Base-by-base conservation (phyloP, 192 early-diverging fungal species). In the Linnemannia zychae region DNA sequence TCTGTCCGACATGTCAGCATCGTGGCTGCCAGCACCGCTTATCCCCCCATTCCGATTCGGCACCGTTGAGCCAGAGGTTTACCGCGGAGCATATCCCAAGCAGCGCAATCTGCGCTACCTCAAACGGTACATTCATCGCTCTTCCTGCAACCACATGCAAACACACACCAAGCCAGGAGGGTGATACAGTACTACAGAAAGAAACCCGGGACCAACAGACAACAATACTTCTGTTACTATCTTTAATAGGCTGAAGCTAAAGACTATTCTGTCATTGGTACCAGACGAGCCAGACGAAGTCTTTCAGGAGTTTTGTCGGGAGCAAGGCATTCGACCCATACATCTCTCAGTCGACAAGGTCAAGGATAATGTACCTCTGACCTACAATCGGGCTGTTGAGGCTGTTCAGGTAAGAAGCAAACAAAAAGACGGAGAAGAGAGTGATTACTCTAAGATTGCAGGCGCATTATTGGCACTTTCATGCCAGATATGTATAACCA, bases 1-100 rank as follows among this genome's bases (percentile, higher is more conserved):
- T 12, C 11, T n/a, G 53, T 57, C 22, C 22, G 9, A 31, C 57
- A 31, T 85, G 83, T 65, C 83, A 15, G 83, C 72, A 7, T 72
- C 83, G 13, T 85, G 77, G 83, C 65, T 67, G 20, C 83, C 83
- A 38, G 34, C 90, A 4, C 90, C 90, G 16, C 80, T 97, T 24
- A 94, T 93, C 40, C 93, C 94, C 12, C 97, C 97, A 44, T 96
- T 96, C 81, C 91, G 97, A 33, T 99, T 95, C 81, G 96, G 94
- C 60, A 90, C 92, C 7, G 95, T 98, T 5, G 96, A 99, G 78
- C 90, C 94, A 37, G 91, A 94, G 78, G 85, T 99, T 15, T 97
- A 95, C 84, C 91, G 97, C 18, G 97, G 98, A 16, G 94, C 94
- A 3, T 98, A 97, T 85, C 98, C 97, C 4, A 97, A 97, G 74